Conservation (phyloP, 768 basidiomycete species). For the Lactarius vividus region DNA sequence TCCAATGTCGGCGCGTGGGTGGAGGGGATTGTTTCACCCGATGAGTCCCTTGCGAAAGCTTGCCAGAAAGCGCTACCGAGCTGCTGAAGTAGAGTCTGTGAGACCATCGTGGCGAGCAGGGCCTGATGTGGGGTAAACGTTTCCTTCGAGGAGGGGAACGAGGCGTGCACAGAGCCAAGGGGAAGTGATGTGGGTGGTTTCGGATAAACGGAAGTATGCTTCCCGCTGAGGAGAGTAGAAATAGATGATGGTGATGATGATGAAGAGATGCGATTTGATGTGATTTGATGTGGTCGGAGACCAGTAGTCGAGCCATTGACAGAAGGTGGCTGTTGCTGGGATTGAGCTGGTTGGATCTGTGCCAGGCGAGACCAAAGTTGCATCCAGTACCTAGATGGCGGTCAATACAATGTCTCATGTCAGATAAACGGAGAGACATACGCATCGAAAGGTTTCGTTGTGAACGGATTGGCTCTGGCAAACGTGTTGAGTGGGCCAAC, state of each 20-base stretch:
- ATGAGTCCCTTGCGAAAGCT: slow-evolving; percentile 66
- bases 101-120: slow-evolving; percentile 67
- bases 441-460: slow-evolving; percentile 81
- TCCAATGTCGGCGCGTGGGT: slow-evolving; percentile 40
- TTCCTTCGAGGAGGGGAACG: slow-evolving; percentile 35
- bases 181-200: slow-evolving; percentile 46
- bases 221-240: slow-evolving; percentile 45
- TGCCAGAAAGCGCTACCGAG: slow-evolving; percentile 86
- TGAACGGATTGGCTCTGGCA: slow-evolving; percentile 77
- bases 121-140: slow-evolving; percentile 40
- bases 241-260: slow-evolving; percentile 25
- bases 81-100: slow-evolving; percentile 68
- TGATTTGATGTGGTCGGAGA: slow-evolving; percentile 40
- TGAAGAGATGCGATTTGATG: slow-evolving; percentile 24
- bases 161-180: slow-evolving; percentile 31
- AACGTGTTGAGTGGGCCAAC: slow-evolving; percentile 66
- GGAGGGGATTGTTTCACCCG: slow-evolving; percentile 28
- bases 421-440: slow-evolving; percentile 41
- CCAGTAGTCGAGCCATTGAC: slow-evolving; percentile 33
- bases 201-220: slow-evolving; percentile 38
- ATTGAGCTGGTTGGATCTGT: slow-evolving; percentile 50
- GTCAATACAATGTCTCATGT: slow-evolving; percentile 15
- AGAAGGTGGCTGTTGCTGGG: slow-evolving; percentile 33
- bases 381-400: slow-evolving; percentile 61
- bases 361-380: slow-evolving; percentile 92